Percentiles rank a stretch among this genome's conserved stretches.
Conservation (phyloP, 2,329 filamentous ascomycete genomes). For the Aspergillus fumigatus region DNA sequence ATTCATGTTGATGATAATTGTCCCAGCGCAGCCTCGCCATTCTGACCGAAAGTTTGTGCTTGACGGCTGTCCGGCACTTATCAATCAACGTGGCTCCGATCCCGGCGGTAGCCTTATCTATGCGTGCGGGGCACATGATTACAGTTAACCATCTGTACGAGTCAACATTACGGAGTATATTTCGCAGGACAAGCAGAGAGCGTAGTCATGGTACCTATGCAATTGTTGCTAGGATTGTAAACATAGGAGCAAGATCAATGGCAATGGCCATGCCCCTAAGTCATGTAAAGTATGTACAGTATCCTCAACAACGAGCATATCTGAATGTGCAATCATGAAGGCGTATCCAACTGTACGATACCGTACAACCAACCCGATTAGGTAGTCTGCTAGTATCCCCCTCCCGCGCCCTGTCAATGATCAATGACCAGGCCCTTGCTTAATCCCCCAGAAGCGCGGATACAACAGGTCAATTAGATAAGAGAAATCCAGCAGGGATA, state of each 20-base stretch:
- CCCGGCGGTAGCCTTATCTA: conserved; percentile 35
- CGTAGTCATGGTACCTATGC: neutral
- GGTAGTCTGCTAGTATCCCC: neutral
- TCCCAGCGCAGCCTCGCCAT: neutral
- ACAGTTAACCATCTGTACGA: neutral
- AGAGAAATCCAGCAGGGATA: conserved; percentile 13
- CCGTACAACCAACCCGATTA: neutral
- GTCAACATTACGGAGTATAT: too few species aligned
- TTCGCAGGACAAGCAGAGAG: neutral
- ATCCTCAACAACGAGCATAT: neutral
- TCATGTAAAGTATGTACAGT: neutral
- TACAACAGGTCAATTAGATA: conserved; percentile 16
- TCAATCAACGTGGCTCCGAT: conserved; percentile 21
- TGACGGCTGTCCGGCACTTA: conserved; percentile 9
- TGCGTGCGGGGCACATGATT: conserved; percentile 17
- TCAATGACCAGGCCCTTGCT: conserved; percentile 5
- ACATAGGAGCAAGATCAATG: neutral
- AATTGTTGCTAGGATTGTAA: neutral
- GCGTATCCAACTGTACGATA: neutral
- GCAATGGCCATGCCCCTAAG: neutral
- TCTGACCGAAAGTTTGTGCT: neutral
- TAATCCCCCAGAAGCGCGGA: conserved; percentile 14
- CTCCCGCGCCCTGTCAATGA: conserved; percentile 20
- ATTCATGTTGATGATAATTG: neutral
- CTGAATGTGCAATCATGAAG: neutral